Percentiles rank a stretch among this genome's conserved stretches.
These are phyloP conservation scores for Prunella vulgaris DNA, from an alignment of 257 asterid species.

Conservation along the genomic window DNA sequence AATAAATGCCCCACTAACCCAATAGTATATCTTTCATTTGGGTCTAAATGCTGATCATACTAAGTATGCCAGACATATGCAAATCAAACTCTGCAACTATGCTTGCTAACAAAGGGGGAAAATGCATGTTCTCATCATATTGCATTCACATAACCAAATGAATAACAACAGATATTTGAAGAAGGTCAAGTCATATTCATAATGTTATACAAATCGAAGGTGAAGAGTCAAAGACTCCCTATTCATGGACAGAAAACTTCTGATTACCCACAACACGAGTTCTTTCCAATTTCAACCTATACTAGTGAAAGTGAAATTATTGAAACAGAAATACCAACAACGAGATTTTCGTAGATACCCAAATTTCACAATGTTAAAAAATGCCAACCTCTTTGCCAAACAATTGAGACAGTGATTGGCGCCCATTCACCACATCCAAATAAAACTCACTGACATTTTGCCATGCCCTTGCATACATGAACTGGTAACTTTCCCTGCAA, in stretches of 20 bases:
- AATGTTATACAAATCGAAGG: background rate
- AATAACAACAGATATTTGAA: background rate
- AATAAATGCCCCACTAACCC: too few relatives aligned
- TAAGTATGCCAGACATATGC: too few relatives aligned
- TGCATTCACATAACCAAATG: background rate
- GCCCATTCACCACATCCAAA: conserved; percentile 60
- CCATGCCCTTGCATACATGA: conserved; percentile 81
- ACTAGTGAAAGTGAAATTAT: conserved; percentile 4
- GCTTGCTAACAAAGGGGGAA: too few relatives aligned
- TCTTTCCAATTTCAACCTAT: background rate
- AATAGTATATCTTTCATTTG: too few relatives aligned
- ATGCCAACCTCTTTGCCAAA: conserved; percentile 60
- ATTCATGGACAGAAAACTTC: background rate
- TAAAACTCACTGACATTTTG: conserved; percentile 61
- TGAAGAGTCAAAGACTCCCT: background rate
- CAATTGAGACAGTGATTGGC: conserved; percentile 43
- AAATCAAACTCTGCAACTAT: too few relatives aligned
- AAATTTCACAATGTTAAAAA: background rate
- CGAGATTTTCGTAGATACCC: background rate
- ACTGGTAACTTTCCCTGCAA: conserved; percentile 84
- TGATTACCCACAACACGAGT: background rate
- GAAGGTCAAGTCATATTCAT: background rate
- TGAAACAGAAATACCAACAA: background rate
- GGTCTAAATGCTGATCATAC: too few relatives aligned
- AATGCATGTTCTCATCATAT: too few relatives aligned